Evolutionary conservation across 169 alveolate species (phyloP).

Genomic region (Plasmodium knowlesi): DNA sequence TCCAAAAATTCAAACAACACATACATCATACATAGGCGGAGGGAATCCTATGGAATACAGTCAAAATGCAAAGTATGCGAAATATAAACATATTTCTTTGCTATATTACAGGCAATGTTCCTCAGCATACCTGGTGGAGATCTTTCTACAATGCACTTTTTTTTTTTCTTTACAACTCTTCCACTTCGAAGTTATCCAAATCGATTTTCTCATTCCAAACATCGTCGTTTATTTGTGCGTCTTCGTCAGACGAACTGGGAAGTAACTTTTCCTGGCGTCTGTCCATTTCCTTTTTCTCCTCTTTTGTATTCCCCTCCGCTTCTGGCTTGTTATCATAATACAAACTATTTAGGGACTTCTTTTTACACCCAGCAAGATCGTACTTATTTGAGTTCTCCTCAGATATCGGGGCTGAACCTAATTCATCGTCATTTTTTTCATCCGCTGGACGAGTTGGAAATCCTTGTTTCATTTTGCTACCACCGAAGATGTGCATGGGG

Average conservation of each 20-base stretch:
- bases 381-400: background rate
- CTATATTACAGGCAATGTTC: background rate
- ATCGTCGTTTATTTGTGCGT: constrained; percentile 43
- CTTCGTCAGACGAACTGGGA: constrained; percentile 49
- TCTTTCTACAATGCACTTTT: background rate
- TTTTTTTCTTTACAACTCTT: background rate
- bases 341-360: background rate
- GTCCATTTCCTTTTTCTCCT: background rate
- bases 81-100: background rate
- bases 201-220: constrained; percentile 72
- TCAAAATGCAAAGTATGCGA: background rate
- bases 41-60: background rate
- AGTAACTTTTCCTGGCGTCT: constrained; percentile 5
- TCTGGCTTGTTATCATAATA: background rate
- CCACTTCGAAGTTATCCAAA: constrained; percentile 28
- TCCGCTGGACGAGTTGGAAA: background rate
- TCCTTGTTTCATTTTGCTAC: background rate
- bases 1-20: background rate
- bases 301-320: background rate
- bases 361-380: background rate
- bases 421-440: background rate
- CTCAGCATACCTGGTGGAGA: background rate
- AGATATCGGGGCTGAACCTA: background rate
- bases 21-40: background rate
- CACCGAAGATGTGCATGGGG: background rate